Percentiles rank a stretch among this genome's conserved stretches.
phyloP scores from a whole-genome alignment of 805 yeast genomes.

The Suhomyces sp. region DNA sequence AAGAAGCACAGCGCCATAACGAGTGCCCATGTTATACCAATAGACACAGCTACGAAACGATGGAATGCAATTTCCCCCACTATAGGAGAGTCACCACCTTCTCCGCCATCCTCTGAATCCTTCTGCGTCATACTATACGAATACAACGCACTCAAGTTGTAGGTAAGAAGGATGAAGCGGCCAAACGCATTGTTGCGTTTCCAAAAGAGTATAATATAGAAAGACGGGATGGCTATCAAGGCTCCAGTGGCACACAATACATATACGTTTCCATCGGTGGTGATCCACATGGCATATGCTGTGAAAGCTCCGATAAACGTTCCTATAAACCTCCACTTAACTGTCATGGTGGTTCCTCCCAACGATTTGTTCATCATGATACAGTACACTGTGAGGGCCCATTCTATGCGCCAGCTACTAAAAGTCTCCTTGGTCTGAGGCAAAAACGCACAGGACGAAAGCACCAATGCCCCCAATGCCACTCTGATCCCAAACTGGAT shows the following conservation, averaged over 20 bases:
- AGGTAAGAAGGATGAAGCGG: slow-evolving; percentile 68
- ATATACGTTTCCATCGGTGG: slow-evolving; percentile 53
- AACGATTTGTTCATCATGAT: slow-evolving; percentile 81
- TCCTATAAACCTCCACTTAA: slow-evolving; percentile 70
- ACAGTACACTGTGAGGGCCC: slow-evolving; percentile 80
- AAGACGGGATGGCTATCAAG: slow-evolving; percentile 45
- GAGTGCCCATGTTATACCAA: slow-evolving; percentile 78
- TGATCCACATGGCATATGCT: slow-evolving; percentile 60
- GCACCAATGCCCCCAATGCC: slow-evolving; percentile 67
- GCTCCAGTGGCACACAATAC: slow-evolving; percentile 51
- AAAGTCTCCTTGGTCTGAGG: slow-evolving; percentile 54
- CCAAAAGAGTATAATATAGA: slow-evolving; percentile 67
- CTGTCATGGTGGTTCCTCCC: slow-evolving; percentile 82
- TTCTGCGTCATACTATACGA: slow-evolving; percentile 64
- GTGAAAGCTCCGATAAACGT: slow-evolving; percentile 66
- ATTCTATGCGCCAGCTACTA: slow-evolving; percentile 71
- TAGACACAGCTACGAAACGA: slow-evolving; percentile 66
- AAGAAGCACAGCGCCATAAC: slow-evolving; percentile 60
- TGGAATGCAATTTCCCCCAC: slow-evolving; percentile 75
- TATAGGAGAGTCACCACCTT: slow-evolving; percentile 68
- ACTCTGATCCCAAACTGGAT: slow-evolving; percentile 78
- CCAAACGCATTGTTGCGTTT: slow-evolving; percentile 60
- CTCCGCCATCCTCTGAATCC: slow-evolving; percentile 57
- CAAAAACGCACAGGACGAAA: slow-evolving; percentile 66
- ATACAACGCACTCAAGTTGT: slow-evolving; percentile 74